Percentiles rank a stretch among this genome's conserved stretches.
Evolutionary conservation across 331 rosid genomes (phyloP).

Genomic region (Arachis monticola): DNA sequence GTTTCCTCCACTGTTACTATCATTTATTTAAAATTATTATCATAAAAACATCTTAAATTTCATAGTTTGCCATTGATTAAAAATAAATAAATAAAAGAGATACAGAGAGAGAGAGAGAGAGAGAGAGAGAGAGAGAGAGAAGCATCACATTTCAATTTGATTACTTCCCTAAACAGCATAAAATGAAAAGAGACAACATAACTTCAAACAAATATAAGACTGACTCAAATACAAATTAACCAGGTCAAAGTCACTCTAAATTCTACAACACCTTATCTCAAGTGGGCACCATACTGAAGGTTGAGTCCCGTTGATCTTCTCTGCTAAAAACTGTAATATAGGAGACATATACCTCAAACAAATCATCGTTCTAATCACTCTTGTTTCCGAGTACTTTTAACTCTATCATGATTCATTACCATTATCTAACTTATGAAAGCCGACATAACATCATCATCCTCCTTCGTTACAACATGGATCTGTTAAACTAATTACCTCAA

Average conservation of each 20-base stretch:
- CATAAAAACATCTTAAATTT: background rate
- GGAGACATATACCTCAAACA: slow-evolving; percentile 1
- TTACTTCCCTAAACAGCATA: background rate
- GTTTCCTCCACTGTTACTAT: slow-evolving; percentile 16
- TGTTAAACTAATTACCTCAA: slow-evolving; percentile 23
- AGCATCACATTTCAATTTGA: background rate
- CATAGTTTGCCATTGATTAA: slow-evolving; percentile 5
- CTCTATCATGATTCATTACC: background rate
- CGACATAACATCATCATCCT: slow-evolving; percentile 15
- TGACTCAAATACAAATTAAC: slow-evolving; percentile 19
- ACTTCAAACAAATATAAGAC: background rate
- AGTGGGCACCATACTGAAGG: slow-evolving; percentile 14
- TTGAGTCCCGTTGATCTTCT: slow-evolving; percentile 11
- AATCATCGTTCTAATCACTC: background rate
- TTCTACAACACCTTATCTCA: slow-evolving; percentile 6
- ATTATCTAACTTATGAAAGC: slow-evolving; percentile 17
- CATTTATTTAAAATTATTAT: background rate
- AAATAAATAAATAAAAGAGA: background rate
- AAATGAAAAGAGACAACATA: slow-evolving; percentile 2
- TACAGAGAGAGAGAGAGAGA: background rate
- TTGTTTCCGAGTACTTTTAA: background rate
- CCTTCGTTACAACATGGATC: slow-evolving; percentile 25
- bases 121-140: background rate
- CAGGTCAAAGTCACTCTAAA: slow-evolving; percentile 5
- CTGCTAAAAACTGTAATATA: slow-evolving; percentile 2